Conservation (phyloP, 1,139 yeast species). For the Torulaspora globosa region DNA sequence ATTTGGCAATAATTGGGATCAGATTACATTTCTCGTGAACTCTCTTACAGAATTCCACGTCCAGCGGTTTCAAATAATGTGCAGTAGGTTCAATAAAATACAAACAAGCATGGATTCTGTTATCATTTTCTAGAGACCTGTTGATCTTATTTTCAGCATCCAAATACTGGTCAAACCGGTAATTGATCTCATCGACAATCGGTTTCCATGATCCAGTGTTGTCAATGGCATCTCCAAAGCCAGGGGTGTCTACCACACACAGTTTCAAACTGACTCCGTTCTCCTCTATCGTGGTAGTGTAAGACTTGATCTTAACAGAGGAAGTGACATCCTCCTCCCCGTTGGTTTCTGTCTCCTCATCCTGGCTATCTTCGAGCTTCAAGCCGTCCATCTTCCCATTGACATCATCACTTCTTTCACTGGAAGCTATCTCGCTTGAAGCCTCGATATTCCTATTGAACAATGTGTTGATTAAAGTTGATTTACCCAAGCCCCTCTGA, state of each 20-base stretch:
- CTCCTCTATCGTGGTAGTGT: slow-evolving; percentile 77
- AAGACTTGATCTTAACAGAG: slow-evolving; percentile 62
- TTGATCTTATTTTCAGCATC: slow-evolving; percentile 87
- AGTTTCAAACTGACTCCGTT: slow-evolving; percentile 85
- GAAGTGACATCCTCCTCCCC: slow-evolving; percentile 35
- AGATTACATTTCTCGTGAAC: slow-evolving; percentile 89
- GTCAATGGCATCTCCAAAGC: slow-evolving; percentile 89
- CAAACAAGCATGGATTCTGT: slow-evolving; percentile 80
- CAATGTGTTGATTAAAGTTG: slow-evolving; percentile 86
- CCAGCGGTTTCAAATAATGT: slow-evolving; percentile 84
- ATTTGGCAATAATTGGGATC: slow-evolving; percentile 91
- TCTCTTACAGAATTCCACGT: slow-evolving; percentile 81
- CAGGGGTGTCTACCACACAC: slow-evolving; percentile 86
- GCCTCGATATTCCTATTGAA: slow-evolving; percentile 64
- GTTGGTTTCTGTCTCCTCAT: slow-evolving; percentile 12
- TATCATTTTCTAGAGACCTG: slow-evolving; percentile 68
- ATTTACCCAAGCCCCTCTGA: slow-evolving; percentile 89
- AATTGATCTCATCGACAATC: slow-evolving; percentile 82
- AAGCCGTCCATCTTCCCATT: slow-evolving; percentile 25
- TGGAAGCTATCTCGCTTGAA: slow-evolving; percentile 3
- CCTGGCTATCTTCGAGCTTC: slow-evolving; percentile 15
- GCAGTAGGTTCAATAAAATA: slow-evolving; percentile 97
- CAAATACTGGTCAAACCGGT: slow-evolving; percentile 79
- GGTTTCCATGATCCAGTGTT: slow-evolving; percentile 91
- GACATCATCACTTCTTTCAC: slow-evolving; percentile 10